phyloP scores from a whole-genome alignment of 257 asterid genomes.

The Jacaranda copaia region DNA sequence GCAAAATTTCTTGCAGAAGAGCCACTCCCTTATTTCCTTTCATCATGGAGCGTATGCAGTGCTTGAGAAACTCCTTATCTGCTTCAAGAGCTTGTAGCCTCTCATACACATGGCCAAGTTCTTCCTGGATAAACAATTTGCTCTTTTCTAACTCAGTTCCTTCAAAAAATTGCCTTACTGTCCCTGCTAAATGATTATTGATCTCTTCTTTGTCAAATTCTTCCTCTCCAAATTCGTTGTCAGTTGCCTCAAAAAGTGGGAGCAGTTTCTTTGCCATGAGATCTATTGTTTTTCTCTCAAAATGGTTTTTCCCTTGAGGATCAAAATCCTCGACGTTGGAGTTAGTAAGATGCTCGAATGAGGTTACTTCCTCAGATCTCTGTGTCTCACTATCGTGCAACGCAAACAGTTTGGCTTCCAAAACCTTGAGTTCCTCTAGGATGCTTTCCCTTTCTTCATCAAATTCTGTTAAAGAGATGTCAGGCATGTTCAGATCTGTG shows the following conservation, averaged over 20 bases:
- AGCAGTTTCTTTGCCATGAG: constrained; percentile 49
- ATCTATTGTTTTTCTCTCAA: constrained; percentile 31
- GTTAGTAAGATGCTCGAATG: neutral
- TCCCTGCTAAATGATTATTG: too few species aligned
- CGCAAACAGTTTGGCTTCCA: constrained; percentile 60
- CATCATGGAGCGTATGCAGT: constrained; percentile 65
- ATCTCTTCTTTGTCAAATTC: neutral
- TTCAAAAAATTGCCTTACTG: too few species aligned
- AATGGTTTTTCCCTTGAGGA: constrained; percentile 37
- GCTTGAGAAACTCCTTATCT: constrained; percentile 68
- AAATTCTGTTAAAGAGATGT: constrained; percentile 57
- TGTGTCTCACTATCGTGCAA: constrained; percentile 44
- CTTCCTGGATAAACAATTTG: constrained; percentile 48
- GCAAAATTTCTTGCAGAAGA: constrained; percentile 71
- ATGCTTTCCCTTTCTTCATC: constrained; percentile 69
- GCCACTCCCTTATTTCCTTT: constrained; percentile 66
- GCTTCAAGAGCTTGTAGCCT: constrained; percentile 75
- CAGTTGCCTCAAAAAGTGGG: constrained; percentile 57
- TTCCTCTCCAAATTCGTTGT: constrained; percentile 8
- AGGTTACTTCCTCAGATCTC: constrained; percentile 35
- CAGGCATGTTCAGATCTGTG: neutral
- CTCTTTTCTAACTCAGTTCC: constrained; percentile 30
- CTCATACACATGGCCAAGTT: constrained; percentile 56
- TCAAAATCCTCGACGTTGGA: neutral
- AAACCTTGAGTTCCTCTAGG: constrained; percentile 58